A percentile compares a stretch with the other conserved stretches of the same genome.
These are phyloP conservation scores for Alternaria sp. DNA, from an alignment of 2,329 filamentous ascomycete species.

Conservation along the genomic window DNA sequence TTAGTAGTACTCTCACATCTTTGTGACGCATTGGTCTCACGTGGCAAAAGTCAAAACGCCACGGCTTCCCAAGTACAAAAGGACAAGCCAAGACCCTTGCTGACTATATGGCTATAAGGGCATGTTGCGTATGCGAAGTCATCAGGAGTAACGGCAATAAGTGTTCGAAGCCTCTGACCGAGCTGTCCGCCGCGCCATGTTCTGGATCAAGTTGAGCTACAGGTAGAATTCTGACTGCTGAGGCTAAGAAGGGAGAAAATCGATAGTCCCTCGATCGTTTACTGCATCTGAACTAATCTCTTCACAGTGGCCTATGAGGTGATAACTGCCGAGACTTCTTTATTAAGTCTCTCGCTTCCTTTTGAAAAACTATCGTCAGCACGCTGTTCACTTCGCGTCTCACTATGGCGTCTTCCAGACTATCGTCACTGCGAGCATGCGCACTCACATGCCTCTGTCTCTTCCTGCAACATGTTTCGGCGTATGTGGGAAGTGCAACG, in stretches of 20 bases:
- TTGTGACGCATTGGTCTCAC: conserved; percentile 34
- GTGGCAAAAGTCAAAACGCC: conserved; percentile 28
- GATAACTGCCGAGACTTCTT: conserved; percentile 43
- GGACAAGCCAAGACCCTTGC: conserved; percentile 39
- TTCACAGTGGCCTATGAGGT: conserved; percentile 34
- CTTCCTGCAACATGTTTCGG: conserved; percentile 29
- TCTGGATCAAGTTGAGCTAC: conserved; percentile 18
- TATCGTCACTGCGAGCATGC: conserved; percentile 37
- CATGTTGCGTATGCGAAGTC: conserved; percentile 27
- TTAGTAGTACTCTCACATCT: conserved; percentile 23
- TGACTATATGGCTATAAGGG: conserved; percentile 19
- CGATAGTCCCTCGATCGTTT: conserved; percentile 43
- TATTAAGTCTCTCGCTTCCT: conserved; percentile 45
- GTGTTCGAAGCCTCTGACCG: conserved; percentile 11
- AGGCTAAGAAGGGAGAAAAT: conserved; percentile 37
- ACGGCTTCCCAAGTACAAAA: conserved; percentile 20
- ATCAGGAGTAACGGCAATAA: conserved; percentile 28
- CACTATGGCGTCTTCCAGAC: conserved; percentile 39
- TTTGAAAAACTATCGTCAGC: conserved; percentile 28
- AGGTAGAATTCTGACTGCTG: conserved; percentile 8
- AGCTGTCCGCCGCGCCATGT: conserved; percentile 33
- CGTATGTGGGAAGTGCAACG: conserved; percentile 38
- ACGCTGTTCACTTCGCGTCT: conserved; percentile 29
- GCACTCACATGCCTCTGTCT: conserved; percentile 36
- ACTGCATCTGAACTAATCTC: conserved; percentile 38